phyloP scores from a whole-genome alignment of 2,329 filamentous ascomycete species.

The Samsoniella hepiali region DNA sequence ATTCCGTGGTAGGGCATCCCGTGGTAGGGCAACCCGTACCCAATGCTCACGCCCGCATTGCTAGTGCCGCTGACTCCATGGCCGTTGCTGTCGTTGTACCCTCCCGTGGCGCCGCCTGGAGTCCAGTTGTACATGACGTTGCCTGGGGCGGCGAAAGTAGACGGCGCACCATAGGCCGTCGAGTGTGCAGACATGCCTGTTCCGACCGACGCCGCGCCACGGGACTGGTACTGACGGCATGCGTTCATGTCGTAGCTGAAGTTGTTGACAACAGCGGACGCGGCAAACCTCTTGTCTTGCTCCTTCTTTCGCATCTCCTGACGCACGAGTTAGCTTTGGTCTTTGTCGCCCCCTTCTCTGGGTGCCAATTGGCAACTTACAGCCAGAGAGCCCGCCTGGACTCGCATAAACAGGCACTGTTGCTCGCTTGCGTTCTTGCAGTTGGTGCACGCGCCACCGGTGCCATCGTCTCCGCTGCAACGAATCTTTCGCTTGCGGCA shows the following conservation, averaged over 20 bases:
- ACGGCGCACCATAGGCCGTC: neutral
- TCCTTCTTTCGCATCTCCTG: slow-evolving; percentile 3
- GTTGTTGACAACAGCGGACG: neutral
- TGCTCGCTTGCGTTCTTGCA: slow-evolving; percentile 72
- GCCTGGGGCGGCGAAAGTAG: neutral
- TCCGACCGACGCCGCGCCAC: neutral
- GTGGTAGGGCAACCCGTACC: neutral
- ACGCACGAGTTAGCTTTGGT: neutral
- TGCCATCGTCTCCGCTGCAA: slow-evolving; percentile 80
- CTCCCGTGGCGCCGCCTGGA: neutral
- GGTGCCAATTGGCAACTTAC: neutral
- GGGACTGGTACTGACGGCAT: slow-evolving; percentile 28
- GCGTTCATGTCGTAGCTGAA: slow-evolving; percentile 32
- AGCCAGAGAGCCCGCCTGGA: slow-evolving; percentile 38
- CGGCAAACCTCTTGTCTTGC: neutral
- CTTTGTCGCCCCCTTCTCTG: neutral
- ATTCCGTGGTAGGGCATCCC: slow-evolving; percentile 2
- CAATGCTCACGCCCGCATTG: neutral
- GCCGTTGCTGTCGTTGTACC: neutral
- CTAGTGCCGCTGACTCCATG: neutral
- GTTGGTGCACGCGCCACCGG: slow-evolving; percentile 75
- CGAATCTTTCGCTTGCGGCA: slow-evolving; percentile 94
- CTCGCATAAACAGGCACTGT: slow-evolving; percentile 76
- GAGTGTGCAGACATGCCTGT: neutral
- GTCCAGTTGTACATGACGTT: slow-evolving; percentile 6